Conservation (phyloP, 306 rosid genomes). For the Cucurbita pepo region DNA sequence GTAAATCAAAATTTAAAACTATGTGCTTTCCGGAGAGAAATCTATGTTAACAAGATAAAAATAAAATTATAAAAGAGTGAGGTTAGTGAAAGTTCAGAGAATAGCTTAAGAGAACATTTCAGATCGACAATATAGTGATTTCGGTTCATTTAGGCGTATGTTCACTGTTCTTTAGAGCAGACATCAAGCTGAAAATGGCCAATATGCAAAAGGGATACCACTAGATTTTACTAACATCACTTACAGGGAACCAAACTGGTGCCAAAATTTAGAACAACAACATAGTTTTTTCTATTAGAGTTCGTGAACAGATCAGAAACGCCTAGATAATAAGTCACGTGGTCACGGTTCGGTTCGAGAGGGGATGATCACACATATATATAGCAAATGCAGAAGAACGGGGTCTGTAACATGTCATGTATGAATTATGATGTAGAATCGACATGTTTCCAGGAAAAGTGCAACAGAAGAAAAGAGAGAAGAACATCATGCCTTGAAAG, state of each 20-base stretch:
- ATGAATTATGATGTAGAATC: constrained; percentile 15
- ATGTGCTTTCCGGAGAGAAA: too few species aligned
- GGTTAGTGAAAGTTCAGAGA: too few species aligned
- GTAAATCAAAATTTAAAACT: too few species aligned
- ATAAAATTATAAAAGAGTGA: too few species aligned
- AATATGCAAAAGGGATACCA: background rate
- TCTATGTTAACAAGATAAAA: too few species aligned
- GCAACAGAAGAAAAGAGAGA: constrained; percentile 12
- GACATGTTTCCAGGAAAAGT: constrained; percentile 15
- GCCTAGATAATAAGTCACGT: background rate
- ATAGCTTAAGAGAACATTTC: too few species aligned
- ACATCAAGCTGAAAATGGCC: background rate
- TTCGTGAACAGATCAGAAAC: background rate
- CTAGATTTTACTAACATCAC: background rate
- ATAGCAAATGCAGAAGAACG: constrained; percentile 4
- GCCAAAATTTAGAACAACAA: background rate
- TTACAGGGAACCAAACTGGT: background rate
- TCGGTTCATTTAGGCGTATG: too few species aligned
- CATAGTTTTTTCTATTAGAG: background rate
- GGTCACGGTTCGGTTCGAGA: background rate
- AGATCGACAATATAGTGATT: too few species aligned
- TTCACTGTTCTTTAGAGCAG: background rate
- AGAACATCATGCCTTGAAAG: constrained; percentile 1
- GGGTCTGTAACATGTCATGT: constrained; percentile 19
- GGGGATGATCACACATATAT: background rate